These are phyloP conservation scores for Shiraia sp. DNA, from an alignment of 2,329 filamentous ascomycete genomes.

Conservation along the genomic window DNA sequence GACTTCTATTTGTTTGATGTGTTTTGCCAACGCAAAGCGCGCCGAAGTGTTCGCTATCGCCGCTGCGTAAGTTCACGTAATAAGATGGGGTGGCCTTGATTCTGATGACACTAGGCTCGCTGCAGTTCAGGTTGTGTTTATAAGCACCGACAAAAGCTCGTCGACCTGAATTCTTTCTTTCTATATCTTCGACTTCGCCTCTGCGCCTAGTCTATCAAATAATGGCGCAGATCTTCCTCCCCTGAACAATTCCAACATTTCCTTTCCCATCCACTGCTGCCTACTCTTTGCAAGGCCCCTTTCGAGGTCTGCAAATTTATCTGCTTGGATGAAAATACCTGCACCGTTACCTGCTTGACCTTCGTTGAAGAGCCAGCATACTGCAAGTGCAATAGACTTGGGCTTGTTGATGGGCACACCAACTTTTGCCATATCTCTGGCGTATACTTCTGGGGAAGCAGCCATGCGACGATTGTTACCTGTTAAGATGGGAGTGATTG, in stretches of 20 bases:
- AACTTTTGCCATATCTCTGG: conserved; percentile 47
- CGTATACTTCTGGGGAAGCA: conserved; percentile 45
- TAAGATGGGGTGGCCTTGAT: background rate
- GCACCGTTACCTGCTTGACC: conserved; percentile 51
- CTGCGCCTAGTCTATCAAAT: conserved; percentile 32
- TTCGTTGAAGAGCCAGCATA: conserved; percentile 51
- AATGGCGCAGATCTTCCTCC: conserved; percentile 46
- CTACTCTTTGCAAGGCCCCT: conserved; percentile 51
- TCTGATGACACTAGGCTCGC: conserved; percentile 6
- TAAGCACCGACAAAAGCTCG: conserved; percentile 1
- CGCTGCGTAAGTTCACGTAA: conserved; percentile 23
- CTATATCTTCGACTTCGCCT: conserved; percentile 29
- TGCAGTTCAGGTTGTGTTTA: conserved; percentile 11
- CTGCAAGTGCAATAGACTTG: conserved; percentile 49
- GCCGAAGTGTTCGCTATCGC: conserved; percentile 30
- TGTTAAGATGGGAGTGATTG: conserved; percentile 50
- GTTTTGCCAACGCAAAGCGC: conserved; percentile 25
- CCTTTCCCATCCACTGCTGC: conserved; percentile 54
- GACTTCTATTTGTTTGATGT: conserved; percentile 21
- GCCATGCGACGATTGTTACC: conserved; percentile 36
- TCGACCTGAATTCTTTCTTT: too few species aligned
- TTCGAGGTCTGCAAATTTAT: conserved; percentile 51
- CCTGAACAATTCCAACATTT: conserved; percentile 55
- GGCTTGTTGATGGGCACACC: conserved; percentile 55
- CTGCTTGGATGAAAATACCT: conserved; percentile 52